Evolutionary conservation across 2,329 filamentous ascomycete species (phyloP).

Genomic region (Talaromyces sp.): DNA sequence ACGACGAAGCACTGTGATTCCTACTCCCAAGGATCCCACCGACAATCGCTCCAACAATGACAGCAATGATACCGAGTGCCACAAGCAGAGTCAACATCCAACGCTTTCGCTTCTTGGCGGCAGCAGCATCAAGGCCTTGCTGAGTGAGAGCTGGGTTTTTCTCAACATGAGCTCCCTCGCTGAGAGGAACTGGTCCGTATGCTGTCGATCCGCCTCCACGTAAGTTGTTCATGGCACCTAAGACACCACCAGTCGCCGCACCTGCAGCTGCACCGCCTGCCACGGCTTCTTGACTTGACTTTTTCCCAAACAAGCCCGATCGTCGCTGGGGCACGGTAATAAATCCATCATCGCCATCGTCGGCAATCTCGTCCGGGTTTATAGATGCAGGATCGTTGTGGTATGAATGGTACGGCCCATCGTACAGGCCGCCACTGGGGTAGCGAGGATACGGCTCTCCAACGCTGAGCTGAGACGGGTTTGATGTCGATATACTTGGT

Average conservation of each 20-base stretch:
- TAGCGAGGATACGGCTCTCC: slow-evolving; percentile 32
- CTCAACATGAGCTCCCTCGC: slow-evolving; percentile 39
- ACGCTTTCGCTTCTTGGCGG: slow-evolving; percentile 56
- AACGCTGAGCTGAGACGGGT: slow-evolving; percentile 46
- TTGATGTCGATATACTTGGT: slow-evolving; percentile 21
- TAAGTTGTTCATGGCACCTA: slow-evolving; percentile 31
- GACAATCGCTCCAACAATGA: slow-evolving; percentile 66
- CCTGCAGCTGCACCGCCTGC: slow-evolving; percentile 37
- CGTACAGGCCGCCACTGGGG: slow-evolving; percentile 38
- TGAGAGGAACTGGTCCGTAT: slow-evolving; percentile 52
- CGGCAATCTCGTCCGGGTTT: slow-evolving; percentile 73
- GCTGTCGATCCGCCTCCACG: slow-evolving; percentile 36
- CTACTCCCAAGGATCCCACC: slow-evolving; percentile 62
- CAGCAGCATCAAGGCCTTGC: slow-evolving; percentile 45
- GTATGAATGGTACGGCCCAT: slow-evolving; percentile 54
- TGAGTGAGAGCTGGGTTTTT: slow-evolving; percentile 61
- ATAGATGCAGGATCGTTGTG: slow-evolving; percentile 50
- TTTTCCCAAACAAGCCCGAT: slow-evolving; percentile 50
- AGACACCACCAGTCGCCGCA: slow-evolving; percentile 35
- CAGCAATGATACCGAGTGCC: slow-evolving; percentile 49
- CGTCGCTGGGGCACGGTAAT: slow-evolving; percentile 49
- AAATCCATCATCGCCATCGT: slow-evolving; percentile 84
- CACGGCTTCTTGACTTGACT: slow-evolving; percentile 30
- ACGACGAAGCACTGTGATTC: slow-evolving; percentile 32
- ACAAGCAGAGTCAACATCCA: slow-evolving; percentile 56